These are phyloP conservation scores for Thecaphora thlaspeos DNA, from an alignment of 1,284 basidiomycete genomes.

Conservation along the genomic window DNA sequence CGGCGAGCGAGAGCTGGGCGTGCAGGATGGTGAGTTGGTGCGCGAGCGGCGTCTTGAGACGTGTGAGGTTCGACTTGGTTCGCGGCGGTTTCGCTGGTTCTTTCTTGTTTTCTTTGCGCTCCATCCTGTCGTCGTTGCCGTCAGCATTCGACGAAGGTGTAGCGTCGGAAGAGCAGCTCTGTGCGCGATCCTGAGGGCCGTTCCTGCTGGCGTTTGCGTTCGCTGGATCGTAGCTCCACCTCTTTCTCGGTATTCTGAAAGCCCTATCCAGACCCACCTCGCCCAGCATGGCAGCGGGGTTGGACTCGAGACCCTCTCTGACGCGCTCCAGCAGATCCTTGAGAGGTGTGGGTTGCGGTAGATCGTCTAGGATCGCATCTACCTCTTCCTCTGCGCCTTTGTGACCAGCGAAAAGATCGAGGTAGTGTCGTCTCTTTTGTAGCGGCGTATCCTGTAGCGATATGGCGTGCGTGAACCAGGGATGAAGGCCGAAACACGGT, in stretches of 20 bases:
- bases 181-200: background rate
- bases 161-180: background rate
- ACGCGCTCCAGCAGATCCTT: conserved; percentile 17
- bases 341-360: conserved; percentile 42
- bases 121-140: background rate
- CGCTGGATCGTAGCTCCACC: conserved; percentile 26
- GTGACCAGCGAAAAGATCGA: conserved; percentile 21
- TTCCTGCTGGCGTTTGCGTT: background rate
- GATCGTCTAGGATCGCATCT: conserved; percentile 22
- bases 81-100: background rate
- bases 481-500: conserved; percentile 50
- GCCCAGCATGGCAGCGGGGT: conserved; percentile 46
- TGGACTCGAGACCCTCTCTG: conserved; percentile 20
- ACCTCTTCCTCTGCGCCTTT: conserved; percentile 16
- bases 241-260: conserved; percentile 39
- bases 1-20: conserved; percentile 43
- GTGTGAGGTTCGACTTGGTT: conserved; percentile 21
- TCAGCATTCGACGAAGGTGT: background rate
- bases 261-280: conserved; percentile 53
- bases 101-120: background rate
- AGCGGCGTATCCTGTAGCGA: conserved; percentile 27
- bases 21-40: conserved; percentile 46
- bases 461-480: conserved; percentile 49
- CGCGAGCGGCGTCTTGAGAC: conserved; percentile 41
- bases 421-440: conserved; percentile 30